A percentile compares a stretch with the other conserved stretches of the same genome.
Conservation (phyloP, 78 protist species). For the Emiliania huxleyi region DNA sequence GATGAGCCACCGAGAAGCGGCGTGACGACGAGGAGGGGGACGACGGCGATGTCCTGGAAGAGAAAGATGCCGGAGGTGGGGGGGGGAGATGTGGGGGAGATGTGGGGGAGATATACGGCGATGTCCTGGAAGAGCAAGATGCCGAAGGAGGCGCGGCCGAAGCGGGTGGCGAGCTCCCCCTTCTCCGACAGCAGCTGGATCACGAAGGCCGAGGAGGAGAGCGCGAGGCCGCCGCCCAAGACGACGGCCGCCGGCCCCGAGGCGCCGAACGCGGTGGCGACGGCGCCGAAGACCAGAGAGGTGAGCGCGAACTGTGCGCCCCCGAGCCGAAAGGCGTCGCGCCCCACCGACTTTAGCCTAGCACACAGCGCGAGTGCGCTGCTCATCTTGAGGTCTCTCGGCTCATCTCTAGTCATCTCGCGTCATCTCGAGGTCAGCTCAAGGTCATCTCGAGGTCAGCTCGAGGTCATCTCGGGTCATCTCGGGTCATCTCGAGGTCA, state of each 20-base stretch:
- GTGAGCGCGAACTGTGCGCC: neutral
- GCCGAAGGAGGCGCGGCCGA: slow-evolving; percentile 25
- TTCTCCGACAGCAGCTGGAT: slow-evolving; percentile 12
- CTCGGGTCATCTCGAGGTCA: too few species aligned
- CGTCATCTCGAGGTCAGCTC: too few species aligned
- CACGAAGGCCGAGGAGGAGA: slow-evolving; percentile 20
- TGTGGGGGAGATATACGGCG: too few species aligned
- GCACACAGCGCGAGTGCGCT: too few species aligned
- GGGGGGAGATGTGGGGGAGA: too few species aligned
- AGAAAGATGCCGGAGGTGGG: slow-evolving; percentile 20
- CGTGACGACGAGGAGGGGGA: slow-evolving; percentile 9
- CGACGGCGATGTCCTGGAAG: slow-evolving; percentile 22
- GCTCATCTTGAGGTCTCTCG: too few species aligned
- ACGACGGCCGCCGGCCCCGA: neutral
- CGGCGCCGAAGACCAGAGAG: neutral
- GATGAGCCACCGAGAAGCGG: slow-evolving; percentile 17
- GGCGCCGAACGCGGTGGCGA: neutral
- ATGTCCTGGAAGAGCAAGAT: slow-evolving; percentile 21
- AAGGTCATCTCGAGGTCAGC: too few species aligned
- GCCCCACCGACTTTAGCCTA: neutral
- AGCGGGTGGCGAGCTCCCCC: neutral
- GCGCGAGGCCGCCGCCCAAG: slow-evolving; percentile 5
- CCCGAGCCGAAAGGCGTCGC: neutral
- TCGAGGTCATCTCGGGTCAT: too few species aligned
- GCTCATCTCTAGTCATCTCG: too few species aligned